phyloP scores from a whole-genome alignment of 2,329 filamentous ascomycete genomes.

The Fusarium poae region DNA sequence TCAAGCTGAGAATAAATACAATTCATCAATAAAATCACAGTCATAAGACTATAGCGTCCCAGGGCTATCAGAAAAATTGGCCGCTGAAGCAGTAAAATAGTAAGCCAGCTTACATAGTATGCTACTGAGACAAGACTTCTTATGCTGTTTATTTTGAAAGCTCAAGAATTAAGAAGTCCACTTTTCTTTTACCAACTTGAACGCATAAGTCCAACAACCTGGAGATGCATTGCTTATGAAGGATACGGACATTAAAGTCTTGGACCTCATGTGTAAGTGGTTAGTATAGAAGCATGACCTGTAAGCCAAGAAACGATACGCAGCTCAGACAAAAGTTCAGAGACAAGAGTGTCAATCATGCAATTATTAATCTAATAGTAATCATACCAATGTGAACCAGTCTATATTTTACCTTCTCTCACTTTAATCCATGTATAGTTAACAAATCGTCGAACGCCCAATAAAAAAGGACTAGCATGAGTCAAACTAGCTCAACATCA shows the following conservation, averaged over 20 bases:
- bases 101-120: no score
- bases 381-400: neutral
- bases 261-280: neutral
- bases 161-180: no score
- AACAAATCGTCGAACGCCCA: constrained; percentile 16
- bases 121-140: no score
- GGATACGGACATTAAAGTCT: no score
- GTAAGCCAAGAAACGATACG: neutral
- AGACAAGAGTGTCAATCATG: neutral
- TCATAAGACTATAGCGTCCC: no score
- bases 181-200: no score
- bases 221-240: no score
- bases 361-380: constrained; percentile 16
- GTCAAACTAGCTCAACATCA: constrained; percentile 16
- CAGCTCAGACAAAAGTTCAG: neutral
- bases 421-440: constrained; percentile 16
- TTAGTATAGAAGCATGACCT: neutral
- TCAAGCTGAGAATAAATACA: neutral
- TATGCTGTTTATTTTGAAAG: no score
- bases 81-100: no score
- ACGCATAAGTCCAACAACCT: neutral
- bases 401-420: constrained; percentile 16
- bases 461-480: constrained; percentile 31
- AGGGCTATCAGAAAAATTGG: no score
- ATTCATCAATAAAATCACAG: neutral